phyloP scores from a whole-genome alignment of 208 protist genomes.

The Trypanosomatidae sp. region DNA sequence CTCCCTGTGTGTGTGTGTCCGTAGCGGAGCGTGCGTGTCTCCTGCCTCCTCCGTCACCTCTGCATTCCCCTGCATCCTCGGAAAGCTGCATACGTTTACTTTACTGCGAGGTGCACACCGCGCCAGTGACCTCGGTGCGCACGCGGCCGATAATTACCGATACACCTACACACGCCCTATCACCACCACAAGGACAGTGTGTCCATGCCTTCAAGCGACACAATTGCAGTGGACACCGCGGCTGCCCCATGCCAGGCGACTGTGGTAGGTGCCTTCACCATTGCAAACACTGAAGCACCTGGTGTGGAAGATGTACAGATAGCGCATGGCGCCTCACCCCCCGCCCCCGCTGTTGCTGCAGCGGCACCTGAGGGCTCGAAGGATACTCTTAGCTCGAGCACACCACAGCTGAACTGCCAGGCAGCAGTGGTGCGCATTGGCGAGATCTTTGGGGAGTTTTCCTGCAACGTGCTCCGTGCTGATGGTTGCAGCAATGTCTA shows the following conservation, averaged over 20 bases:
- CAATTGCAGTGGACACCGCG: neutral
- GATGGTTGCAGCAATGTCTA: neutral
- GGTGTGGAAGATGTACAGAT: slow-evolving; percentile 26
- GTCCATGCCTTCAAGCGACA: neutral
- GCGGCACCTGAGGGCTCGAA: neutral
- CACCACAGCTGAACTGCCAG: slow-evolving; percentile 66
- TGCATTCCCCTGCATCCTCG: neutral
- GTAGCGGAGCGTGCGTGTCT: too few species aligned
- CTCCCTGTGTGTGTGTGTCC: neutral
- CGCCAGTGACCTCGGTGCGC: neutral
- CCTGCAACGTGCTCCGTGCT: slow-evolving; percentile 35
- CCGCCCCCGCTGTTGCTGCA: neutral
- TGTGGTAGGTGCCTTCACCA: neutral
- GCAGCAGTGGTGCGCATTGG: slow-evolving; percentile 80
- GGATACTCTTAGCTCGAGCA: neutral
- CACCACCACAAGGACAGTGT: neutral
- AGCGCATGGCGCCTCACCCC: slow-evolving; percentile 21
- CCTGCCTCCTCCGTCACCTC: neutral
- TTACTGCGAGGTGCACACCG: neutral
- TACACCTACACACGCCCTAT: neutral
- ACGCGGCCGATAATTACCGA: neutral
- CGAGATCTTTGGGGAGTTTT: slow-evolving; percentile 90
- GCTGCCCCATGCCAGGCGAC: neutral
- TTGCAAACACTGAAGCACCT: slow-evolving; percentile 1
- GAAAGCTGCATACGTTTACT: neutral